These are phyloP conservation scores for Thuidium tamariscinum DNA, from an alignment of 225 moss, liverwort and hornwort genomes.

Conservation along the genomic window DNA sequence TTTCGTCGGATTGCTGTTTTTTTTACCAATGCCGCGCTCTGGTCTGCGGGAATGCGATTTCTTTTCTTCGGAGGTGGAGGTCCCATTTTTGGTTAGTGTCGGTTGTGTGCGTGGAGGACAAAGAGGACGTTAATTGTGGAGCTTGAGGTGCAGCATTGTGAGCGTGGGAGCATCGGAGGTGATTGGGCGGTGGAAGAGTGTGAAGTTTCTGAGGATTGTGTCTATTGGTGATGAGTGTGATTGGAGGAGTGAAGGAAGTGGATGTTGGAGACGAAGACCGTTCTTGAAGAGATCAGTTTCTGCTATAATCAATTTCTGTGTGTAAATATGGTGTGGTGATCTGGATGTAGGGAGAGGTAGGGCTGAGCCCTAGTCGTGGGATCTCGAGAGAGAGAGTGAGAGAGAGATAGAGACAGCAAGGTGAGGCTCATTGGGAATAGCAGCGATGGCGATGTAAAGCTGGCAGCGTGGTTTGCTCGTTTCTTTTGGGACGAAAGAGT, in stretches of 20 bases:
- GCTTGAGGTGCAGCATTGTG: not conserved
- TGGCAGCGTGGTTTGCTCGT: not conserved
- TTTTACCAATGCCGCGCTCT: not conserved
- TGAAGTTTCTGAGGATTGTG: not conserved
- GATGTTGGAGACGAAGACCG: not conserved
- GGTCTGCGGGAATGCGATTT: not conserved
- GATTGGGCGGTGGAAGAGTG: not conserved
- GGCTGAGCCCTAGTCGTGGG: not conserved
- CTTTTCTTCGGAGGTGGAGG: not conserved
- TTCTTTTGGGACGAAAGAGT: not conserved
- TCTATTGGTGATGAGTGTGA: not conserved
- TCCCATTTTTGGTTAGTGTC: slow-evolving; percentile 19
- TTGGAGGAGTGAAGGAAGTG: not conserved
- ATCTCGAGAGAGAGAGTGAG: not conserved
- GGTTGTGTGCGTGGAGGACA: not conserved
- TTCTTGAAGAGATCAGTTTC: not conserved
- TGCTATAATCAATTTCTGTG: not conserved
- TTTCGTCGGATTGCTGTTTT: not conserved
- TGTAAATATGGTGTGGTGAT: slow-evolving; percentile 1
- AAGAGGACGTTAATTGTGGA: not conserved
- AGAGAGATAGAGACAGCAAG: not conserved
- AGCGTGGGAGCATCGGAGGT: not conserved
- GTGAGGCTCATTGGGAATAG: not conserved
- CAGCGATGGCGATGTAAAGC: not conserved
- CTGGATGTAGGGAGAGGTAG: not conserved